Conservation (phyloP, 2,329 filamentous ascomycete species). For the Colletotrichum australisinense region DNA sequence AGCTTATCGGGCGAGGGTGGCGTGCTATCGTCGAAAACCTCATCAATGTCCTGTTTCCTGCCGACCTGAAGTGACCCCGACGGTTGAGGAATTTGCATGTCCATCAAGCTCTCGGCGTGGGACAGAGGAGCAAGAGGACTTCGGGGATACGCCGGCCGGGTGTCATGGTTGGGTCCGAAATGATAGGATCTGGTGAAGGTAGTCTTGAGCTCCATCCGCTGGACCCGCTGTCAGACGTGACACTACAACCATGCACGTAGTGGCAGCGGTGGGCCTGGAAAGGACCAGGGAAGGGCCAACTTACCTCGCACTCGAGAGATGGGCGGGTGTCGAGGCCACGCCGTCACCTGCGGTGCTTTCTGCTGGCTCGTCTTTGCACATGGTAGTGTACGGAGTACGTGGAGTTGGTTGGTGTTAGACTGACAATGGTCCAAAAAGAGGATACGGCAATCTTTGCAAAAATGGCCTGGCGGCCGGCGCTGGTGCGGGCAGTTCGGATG, state of each 20-base stretch:
- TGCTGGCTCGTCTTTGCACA: conserved; percentile 22
- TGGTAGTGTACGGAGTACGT: neutral
- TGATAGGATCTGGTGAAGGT: conserved; percentile 16
- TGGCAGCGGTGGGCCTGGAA: neutral
- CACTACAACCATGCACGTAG: neutral
- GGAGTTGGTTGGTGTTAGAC: neutral
- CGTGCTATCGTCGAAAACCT: conserved; percentile 19
- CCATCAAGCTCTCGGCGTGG: conserved; percentile 24
- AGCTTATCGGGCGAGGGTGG: conserved; percentile 28
- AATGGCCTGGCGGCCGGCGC: neutral
- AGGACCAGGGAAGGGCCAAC: neutral
- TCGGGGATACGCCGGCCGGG: conserved; percentile 16
- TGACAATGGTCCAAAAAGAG: neutral
- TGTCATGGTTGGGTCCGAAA: conserved; percentile 1
- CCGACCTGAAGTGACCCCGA: neutral
- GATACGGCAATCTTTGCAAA: neutral
- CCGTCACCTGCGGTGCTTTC: conserved; percentile 13
- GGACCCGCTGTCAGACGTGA: conserved; percentile 23
- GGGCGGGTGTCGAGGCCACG: conserved; percentile 27
- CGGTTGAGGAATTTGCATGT: conserved; percentile 19
- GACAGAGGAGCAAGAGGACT: conserved; percentile 8
- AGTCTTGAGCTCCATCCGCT: conserved; percentile 28
- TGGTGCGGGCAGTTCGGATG: neutral
- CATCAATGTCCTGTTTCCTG: conserved; percentile 24
- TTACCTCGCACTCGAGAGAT: conserved; percentile 28